These are phyloP conservation scores for Nakazawaea pomicola DNA, from an alignment of 805 yeast species.

Conservation along the genomic window DNA sequence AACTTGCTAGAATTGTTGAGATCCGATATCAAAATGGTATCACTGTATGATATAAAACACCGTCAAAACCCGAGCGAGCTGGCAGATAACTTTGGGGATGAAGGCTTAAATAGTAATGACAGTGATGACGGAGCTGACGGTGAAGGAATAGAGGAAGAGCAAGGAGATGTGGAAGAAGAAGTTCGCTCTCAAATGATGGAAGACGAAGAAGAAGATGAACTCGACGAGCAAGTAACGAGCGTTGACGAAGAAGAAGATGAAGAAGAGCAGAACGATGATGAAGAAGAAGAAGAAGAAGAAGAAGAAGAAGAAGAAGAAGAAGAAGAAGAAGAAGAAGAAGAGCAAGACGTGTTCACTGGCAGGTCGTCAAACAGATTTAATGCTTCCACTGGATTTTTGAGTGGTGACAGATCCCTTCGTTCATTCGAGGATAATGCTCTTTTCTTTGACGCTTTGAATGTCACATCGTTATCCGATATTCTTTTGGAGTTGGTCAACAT, in stretches of 20 bases:
- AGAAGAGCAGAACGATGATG: slow-evolving; percentile 16
- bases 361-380: too few relatives aligned
- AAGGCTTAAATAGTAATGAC: slow-evolving; percentile 8
- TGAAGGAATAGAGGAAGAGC: slow-evolving; percentile 12
- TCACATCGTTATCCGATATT: slow-evolving; percentile 2
- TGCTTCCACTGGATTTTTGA: too few relatives aligned
- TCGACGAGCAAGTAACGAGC: slow-evolving; percentile 14
- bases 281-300: slow-evolving; percentile 17
- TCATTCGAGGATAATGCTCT: slow-evolving; percentile 11
- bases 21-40: slow-evolving; percentile 12
- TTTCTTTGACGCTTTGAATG: neutral
- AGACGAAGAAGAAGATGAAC: slow-evolving; percentile 19
- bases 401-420: slow-evolving; percentile 19
- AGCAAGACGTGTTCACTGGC: slow-evolving; percentile 20
- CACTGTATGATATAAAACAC: too few relatives aligned
- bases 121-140: slow-evolving; percentile 17
- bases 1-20: slow-evolving; percentile 25
- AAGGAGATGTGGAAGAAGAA: slow-evolving; percentile 14
- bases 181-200: slow-evolving; percentile 16
- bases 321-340: slow-evolving; percentile 18
- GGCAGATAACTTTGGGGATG: too few relatives aligned
- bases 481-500: slow-evolving; percentile 14
- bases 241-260: slow-evolving; percentile 15
- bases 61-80: too few relatives aligned
- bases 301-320: slow-evolving; percentile 18